Base-by-base conservation (phyloP, 1,284 basidiomycete species). In the Pyrrhoderma noxium region DNA sequence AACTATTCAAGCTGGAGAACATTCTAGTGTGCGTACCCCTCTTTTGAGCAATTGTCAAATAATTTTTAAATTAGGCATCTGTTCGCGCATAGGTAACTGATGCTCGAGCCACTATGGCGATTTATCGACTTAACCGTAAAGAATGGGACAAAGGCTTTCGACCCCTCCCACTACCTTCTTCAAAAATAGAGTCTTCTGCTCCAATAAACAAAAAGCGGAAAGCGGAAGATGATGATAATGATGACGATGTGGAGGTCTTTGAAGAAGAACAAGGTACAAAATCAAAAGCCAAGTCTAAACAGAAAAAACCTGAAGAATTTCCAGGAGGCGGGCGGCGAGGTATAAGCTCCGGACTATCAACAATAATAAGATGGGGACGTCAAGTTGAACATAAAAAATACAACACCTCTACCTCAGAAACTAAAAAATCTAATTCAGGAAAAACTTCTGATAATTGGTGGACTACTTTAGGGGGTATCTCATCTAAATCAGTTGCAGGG, bases 31-130 rank as follows among this genome's bases (percentile, higher is more conserved):
- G 64, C 43, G n/a, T n/a, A n/a, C n/a, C 76, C 64, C 2, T 22
- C 21, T 16, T 7, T 16, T 34, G 41, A 0, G 4, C 23, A 27
- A 25, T 54, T 55, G 25, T 51, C 11, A 38, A 34, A 9, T 18
- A 36, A 18, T 57, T 47, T 2, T 14, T 14, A 34, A 21, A 2
- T n/a, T 13, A 19, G 25, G 18, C 25, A 8, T 14, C 40, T 40
- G n/a, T n/a, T n/a, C n/a, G n/a, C n/a, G n/a, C 35, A 7, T 58
- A 94, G 92, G 81, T 95, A 5, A 91, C 84, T 21, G 94, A 99
- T 64, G 94, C 95, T 1, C 76, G 93, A 44, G 93, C 94, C 0
- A 93, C 95, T 0, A 98, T 99, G 93, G 94, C 92, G 0, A 71
- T 98, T 21, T 99, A 90, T 67, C 76, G 93, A 5, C 65, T 95